Conservation (phyloP, 345 rosid species). For the Cochlearia excelsa region DNA sequence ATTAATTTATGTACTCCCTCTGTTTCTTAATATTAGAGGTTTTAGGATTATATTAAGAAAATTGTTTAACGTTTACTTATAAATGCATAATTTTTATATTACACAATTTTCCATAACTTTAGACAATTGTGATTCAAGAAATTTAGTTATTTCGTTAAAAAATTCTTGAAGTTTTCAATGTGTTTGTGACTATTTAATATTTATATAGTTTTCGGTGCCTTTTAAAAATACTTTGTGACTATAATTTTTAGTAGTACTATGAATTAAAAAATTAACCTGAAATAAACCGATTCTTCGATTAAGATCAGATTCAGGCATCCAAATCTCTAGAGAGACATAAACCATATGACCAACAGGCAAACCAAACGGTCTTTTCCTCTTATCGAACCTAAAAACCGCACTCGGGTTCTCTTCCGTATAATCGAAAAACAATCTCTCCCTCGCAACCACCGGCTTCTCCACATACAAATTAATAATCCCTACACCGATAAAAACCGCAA, state of each 20-base stretch:
- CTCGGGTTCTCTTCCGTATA: conserved; percentile 56
- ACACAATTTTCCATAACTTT: too few species aligned
- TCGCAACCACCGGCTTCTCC: conserved; percentile 65
- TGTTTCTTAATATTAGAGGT: too few species aligned
- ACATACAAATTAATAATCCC: conserved; percentile 52
- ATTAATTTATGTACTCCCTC: too few species aligned
- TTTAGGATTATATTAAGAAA: too few species aligned
- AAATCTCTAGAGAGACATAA: conserved; percentile 49
- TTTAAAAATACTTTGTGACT: too few species aligned
- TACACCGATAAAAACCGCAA: conserved; percentile 51
- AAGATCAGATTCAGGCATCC: conserved; percentile 80
- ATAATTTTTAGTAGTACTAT: too few species aligned
- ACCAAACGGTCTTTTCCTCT: conserved; percentile 27
- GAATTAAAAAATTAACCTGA: conserved; percentile 42
- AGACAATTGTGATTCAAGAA: too few species aligned
- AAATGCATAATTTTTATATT: too few species aligned
- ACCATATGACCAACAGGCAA: conserved; percentile 63
- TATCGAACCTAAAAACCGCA: conserved; percentile 41
- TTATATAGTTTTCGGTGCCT: too few species aligned
- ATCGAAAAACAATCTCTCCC: conserved; percentile 62
- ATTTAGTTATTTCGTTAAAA: too few species aligned
- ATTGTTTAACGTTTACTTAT: too few species aligned
- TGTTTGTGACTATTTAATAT: background rate
- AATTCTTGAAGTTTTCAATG: too few species aligned
- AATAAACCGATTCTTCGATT: conserved; percentile 64